Evolutionary conservation across 2,329 filamentous ascomycete species (phyloP).

Genomic region (Pyrenophora graminea): DNA sequence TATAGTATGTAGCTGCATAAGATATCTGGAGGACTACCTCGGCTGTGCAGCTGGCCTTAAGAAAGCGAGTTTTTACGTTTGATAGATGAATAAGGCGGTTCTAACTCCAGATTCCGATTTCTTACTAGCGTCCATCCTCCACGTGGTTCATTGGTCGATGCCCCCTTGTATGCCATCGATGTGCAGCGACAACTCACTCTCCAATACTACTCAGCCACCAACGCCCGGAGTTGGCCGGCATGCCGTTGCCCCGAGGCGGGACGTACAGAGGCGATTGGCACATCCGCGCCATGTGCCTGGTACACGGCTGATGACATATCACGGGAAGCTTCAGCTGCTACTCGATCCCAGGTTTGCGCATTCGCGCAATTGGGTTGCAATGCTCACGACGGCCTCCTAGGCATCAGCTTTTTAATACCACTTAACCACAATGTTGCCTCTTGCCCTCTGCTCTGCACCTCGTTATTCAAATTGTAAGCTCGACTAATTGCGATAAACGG

Average conservation of each 20-base stretch:
- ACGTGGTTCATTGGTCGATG: no score
- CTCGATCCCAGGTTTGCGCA: conserved; percentile 24
- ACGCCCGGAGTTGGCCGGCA: neutral
- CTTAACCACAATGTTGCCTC: neutral
- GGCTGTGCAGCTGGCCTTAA: no score
- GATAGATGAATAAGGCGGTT: no score
- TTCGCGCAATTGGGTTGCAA: conserved; percentile 17
- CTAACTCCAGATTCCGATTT: no score
- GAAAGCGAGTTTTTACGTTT: no score
- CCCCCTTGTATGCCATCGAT: no score
- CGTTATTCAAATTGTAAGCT: conserved; percentile 2
- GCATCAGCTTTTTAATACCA: conserved; percentile 9
- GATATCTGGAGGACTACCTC: no score
- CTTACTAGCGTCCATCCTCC: no score
- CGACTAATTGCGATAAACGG: neutral
- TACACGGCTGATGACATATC: conserved; percentile 12
- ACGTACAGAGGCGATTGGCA: conserved; percentile 5
- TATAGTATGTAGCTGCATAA: no score
- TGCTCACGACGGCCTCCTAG: conserved; percentile 17
- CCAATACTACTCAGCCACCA: conserved; percentile 17
- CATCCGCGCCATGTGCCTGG: conserved; percentile 8
- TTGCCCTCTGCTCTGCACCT: neutral
- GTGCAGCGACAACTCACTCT: conserved; percentile 5
- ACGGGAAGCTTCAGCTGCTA: conserved; percentile 16
- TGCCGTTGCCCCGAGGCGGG: conserved; percentile 6